Percentiles rank a stretch among this genome's conserved stretches.
Conservation (phyloP, 2,329 filamentous ascomycete species). For the Cladosporium colombiae region DNA sequence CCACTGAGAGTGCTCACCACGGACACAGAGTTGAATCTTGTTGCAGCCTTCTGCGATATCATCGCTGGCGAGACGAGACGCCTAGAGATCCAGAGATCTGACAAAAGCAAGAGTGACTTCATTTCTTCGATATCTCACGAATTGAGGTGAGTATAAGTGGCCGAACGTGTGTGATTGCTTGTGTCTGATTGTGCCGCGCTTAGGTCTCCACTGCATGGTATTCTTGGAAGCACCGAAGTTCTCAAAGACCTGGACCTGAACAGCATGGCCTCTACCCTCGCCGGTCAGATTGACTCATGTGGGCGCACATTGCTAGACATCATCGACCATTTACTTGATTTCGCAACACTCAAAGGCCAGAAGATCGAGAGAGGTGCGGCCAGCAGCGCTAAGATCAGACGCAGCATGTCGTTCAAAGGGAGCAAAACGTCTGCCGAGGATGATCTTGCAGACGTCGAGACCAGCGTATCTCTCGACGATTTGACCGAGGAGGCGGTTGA, state of each 20-base stretch:
- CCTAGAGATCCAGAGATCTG: constrained; percentile 42
- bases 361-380: constrained; percentile 42
- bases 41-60: constrained; percentile 45
- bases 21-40: constrained; percentile 42
- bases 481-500: constrained; percentile 58
- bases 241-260: constrained; percentile 44
- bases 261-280: constrained; percentile 44
- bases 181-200: constrained; percentile 40
- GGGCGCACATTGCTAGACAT: constrained; percentile 55
- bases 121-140: constrained; percentile 54
- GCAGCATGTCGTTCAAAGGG: not conserved
- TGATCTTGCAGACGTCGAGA: constrained; percentile 28
- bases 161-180: not conserved
- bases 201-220: constrained; percentile 50
- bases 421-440: constrained; percentile 21
- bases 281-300: constrained; percentile 53
- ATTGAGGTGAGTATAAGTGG: not conserved
- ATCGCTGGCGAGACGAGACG: constrained; percentile 45
- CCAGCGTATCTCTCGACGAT: constrained; percentile 46
- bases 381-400: constrained; percentile 17
- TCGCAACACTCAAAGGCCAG: constrained; percentile 32
- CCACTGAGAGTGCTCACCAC: constrained; percentile 44
- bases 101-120: constrained; percentile 55
- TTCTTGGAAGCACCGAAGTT: constrained; percentile 49
- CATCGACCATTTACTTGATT: constrained; percentile 47